Evolutionary conservation across 2,329 filamentous ascomycete genomes (phyloP).

Genomic region (Fusarium lateritium): DNA sequence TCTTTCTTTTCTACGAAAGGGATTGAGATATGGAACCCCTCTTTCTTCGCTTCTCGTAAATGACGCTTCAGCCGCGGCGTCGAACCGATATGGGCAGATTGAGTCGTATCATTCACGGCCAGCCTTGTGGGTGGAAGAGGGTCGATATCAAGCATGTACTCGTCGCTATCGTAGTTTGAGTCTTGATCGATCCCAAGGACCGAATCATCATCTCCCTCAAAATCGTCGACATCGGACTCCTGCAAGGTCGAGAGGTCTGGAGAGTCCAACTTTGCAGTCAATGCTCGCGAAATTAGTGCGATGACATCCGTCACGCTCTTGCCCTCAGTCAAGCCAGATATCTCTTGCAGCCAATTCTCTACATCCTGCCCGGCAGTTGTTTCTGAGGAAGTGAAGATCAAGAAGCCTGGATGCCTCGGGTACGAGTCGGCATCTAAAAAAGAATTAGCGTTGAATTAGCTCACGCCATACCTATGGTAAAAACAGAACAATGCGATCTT

Average conservation of each 20-base stretch:
- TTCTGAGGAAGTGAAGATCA: slow-evolving; percentile 61
- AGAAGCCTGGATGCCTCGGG: slow-evolving; percentile 56
- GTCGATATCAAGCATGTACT: slow-evolving; percentile 40
- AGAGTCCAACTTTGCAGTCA: slow-evolving; percentile 30
- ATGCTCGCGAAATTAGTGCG: slow-evolving; percentile 26
- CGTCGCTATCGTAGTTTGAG: slow-evolving; percentile 29
- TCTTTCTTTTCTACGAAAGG: slow-evolving; percentile 63
- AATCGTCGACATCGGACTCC: background rate
- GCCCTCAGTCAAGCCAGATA: slow-evolving; percentile 52
- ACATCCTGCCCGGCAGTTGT: slow-evolving; percentile 56
- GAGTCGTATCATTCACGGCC: background rate
- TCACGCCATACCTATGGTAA: background rate
- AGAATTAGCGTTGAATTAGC: background rate
- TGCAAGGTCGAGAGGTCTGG: background rate
- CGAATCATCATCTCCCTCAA: slow-evolving; percentile 19
- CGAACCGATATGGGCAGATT: background rate
- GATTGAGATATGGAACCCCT: slow-evolving; percentile 80
- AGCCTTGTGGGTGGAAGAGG: slow-evolving; percentile 16
- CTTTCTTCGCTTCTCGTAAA: slow-evolving; percentile 69
- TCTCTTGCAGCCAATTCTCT: slow-evolving; percentile 60
- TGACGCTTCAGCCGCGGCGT: slow-evolving; percentile 42
- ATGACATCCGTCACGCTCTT: slow-evolving; percentile 47
- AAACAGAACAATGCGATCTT: background rate
- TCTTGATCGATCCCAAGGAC: slow-evolving; percentile 27
- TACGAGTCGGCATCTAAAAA: slow-evolving; percentile 55